Evolutionary conservation across 2,329 filamentous ascomycete genomes (phyloP).

Genomic region (Penicillium sp.): DNA sequence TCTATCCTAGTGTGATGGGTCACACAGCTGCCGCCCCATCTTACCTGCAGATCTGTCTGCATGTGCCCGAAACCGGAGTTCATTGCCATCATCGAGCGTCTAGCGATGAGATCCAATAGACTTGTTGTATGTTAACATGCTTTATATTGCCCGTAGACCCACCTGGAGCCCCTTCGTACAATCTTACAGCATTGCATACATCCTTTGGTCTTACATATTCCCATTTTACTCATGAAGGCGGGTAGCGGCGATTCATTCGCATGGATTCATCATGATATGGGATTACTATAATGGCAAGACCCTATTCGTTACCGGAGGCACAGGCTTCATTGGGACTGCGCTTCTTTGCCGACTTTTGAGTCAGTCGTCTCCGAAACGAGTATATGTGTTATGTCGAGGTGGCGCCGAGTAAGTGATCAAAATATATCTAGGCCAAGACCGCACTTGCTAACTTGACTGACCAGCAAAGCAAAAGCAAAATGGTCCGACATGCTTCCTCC

Average conservation of each 20-base stretch:
- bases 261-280: constrained; percentile 20
- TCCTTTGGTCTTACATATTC: constrained; percentile 1
- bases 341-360: constrained; percentile 20
- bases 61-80: constrained; percentile 2
- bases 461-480: constrained; percentile 19
- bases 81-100: background rate
- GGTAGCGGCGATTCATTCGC: background rate
- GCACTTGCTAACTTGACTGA: background rate
- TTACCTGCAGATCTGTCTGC: constrained; percentile 11
- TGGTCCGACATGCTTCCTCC: constrained; percentile 16
- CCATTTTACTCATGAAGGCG: background rate
- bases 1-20: constrained; percentile 6
- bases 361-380: constrained; percentile 13
- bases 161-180: background rate
- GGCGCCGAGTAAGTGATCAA: constrained; percentile 12
- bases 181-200: background rate
- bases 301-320: constrained; percentile 22
- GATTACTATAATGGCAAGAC: constrained; percentile 22
- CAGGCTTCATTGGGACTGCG: constrained; percentile 22
- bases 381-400: constrained; percentile 21
- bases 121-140: background rate
- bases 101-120: background rate
- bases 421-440: background rate
- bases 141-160: constrained; percentile 1
- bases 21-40: constrained; percentile 14